phyloP scores from a whole-genome alignment of 108 stramenopile species.

The Nitzschia palea region DNA sequence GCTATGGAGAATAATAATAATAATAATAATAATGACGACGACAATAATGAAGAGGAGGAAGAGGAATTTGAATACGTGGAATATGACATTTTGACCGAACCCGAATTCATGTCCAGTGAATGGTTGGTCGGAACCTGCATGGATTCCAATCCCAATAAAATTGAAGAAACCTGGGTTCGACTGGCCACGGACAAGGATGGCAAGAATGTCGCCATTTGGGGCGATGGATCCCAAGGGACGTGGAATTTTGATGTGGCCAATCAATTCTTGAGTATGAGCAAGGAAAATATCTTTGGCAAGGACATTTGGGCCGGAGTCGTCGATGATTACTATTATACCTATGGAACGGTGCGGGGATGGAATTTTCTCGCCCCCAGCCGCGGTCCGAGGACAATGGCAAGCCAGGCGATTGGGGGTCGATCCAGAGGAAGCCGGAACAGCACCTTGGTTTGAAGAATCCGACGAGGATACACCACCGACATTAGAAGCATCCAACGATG shows the following conservation, averaged over 20 bases:
- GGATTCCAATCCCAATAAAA: slow-evolving; percentile 46
- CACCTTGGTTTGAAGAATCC: slow-evolving; percentile 71
- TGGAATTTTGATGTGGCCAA: slow-evolving; percentile 76
- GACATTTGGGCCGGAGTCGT: slow-evolving; percentile 77
- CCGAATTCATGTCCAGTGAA: slow-evolving; percentile 73
- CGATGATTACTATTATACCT: slow-evolving; percentile 80
- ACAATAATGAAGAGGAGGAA: slow-evolving; percentile 49
- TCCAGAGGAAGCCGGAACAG: slow-evolving; percentile 68
- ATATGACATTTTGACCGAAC: slow-evolving; percentile 70
- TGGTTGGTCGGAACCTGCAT: slow-evolving; percentile 80
- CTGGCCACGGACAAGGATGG: slow-evolving; percentile 62
- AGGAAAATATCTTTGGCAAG: slow-evolving; percentile 72
- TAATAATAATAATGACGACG: not conserved
- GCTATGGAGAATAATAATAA: not conserved
- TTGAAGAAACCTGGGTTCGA: slow-evolving; percentile 84
- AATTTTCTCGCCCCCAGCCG: slow-evolving; percentile 65
- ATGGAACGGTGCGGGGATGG: slow-evolving; percentile 86
- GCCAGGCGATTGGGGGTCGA: slow-evolving; percentile 76
- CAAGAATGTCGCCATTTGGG: slow-evolving; percentile 73
- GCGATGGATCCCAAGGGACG: slow-evolving; percentile 62
- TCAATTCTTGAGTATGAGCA: slow-evolving; percentile 73
- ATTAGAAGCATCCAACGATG: slow-evolving; percentile 7
- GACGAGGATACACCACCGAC: slow-evolving; percentile 15
- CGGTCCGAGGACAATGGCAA: slow-evolving; percentile 84
- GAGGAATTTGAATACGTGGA: slow-evolving; percentile 83